Base-by-base conservation (phyloP, 345 rosid genomes). In the Brassica nigra region DNA sequence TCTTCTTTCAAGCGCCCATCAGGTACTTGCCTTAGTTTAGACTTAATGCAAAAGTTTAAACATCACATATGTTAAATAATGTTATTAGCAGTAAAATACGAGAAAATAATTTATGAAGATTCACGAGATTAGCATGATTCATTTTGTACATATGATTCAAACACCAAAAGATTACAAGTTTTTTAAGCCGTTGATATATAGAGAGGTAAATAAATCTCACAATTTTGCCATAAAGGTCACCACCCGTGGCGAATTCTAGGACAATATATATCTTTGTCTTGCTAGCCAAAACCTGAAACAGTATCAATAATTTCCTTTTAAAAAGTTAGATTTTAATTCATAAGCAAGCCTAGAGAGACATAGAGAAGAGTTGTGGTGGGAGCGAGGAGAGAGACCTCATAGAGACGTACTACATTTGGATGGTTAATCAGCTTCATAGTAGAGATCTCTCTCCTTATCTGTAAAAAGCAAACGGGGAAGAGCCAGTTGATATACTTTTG, bases 371-470 rank as follows among this genome's bases (percentile, higher is more conserved):
- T 23, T 23, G 27, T 23, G 27, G 27, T 23, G 27, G 27, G 27
- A 23, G 27, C 27, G 27, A 44, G 15, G 76, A 78, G 78, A 75
- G 42, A 69, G 67, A 95, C 97, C 99, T 95, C 99, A 10, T 84
- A 85, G 69, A 93, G 83, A 44, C 73, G 90, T 79, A 95, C 96
- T 61, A 95, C 98, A 78, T 93, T 87, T 9, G 99, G 99, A 87
- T 95, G 99, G 89, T 90, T 90, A 74, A 95, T 82, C 75, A 89
- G 84, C 87, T 95, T 95, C 99, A 95, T 95, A 30, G 94, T 95
- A 70, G 85, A 92, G 20, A 95, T 75, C 82, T 95, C 99, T 79
- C 96, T 85, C 88, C 82, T 91, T 81, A 95, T 93, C 99, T 95
- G 86, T 37, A 70, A 68, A 68, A 80, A 81, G 5, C 68, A 81